These are phyloP conservation scores for Trichosporon ovoides DNA, from an alignment of 1,284 basidiomycete genomes.

Conservation along the genomic window DNA sequence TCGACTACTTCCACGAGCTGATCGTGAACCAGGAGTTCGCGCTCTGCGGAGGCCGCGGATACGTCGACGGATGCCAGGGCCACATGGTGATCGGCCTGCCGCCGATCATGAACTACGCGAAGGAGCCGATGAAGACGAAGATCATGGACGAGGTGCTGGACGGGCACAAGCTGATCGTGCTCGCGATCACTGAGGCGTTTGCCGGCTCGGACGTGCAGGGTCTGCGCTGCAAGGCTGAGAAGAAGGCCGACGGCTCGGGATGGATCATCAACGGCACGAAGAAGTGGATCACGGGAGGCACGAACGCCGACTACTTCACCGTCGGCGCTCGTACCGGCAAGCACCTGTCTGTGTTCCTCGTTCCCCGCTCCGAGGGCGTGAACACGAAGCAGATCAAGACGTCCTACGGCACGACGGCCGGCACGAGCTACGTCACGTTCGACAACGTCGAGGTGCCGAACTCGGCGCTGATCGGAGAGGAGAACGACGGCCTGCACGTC, in stretches of 20 bases:
- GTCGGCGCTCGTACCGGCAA: slow-evolving; percentile 53
- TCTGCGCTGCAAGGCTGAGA: slow-evolving; percentile 71
- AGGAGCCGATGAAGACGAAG: slow-evolving; percentile 54
- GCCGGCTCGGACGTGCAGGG: slow-evolving; percentile 88
- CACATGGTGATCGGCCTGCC: slow-evolving; percentile 54
- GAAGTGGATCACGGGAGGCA: slow-evolving; percentile 88
- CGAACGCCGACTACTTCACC: slow-evolving; percentile 47
- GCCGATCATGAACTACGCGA: slow-evolving; percentile 55
- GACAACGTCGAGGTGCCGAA: slow-evolving; percentile 81
- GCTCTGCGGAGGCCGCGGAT: slow-evolving; percentile 75
- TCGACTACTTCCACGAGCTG: slow-evolving; percentile 70
- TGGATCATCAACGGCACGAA: slow-evolving; percentile 82
- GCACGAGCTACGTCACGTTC: slow-evolving; percentile 78
- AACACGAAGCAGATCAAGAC: slow-evolving; percentile 83
- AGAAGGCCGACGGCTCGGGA: slow-evolving; percentile 68
- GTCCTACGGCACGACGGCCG: slow-evolving; percentile 70
- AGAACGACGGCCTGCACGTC: slow-evolving; percentile 74
- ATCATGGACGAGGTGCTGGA: slow-evolving; percentile 74
- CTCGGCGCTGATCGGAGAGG: slow-evolving; percentile 76
- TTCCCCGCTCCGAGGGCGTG: slow-evolving; percentile 70
- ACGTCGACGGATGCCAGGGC: slow-evolving; percentile 40
- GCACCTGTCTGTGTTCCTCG: slow-evolving; percentile 78
- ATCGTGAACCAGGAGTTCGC: slow-evolving; percentile 81
- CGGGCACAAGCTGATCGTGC: slow-evolving; percentile 64
- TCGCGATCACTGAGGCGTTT: slow-evolving; percentile 84